Conservation (phyloP, 352 stramenopile genomes). For the Globisporangium ultimum region DNA sequence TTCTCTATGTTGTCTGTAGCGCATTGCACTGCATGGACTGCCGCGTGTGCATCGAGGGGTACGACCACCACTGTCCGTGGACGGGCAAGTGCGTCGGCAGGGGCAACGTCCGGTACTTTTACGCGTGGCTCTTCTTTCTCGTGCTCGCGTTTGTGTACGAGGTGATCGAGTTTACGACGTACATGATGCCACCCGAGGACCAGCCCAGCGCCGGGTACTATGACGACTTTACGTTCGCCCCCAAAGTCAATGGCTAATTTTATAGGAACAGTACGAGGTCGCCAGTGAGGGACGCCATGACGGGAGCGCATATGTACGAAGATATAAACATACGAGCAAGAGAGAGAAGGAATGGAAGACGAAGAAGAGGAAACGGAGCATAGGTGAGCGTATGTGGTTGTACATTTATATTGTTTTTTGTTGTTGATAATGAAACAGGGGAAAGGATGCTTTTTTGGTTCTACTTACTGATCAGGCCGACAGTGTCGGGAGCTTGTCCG, state of each 20-base stretch:
- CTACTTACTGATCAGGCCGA: no score
- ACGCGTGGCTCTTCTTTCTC: constrained; percentile 81
- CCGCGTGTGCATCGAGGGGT: constrained; percentile 82
- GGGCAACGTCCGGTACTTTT: constrained; percentile 79
- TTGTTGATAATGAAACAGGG: no score
- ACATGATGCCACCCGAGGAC: constrained; percentile 68
- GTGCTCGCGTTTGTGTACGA: constrained; percentile 86
- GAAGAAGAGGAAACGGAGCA: no score
- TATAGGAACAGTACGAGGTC: no score
- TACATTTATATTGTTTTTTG: no score
- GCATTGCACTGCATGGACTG: constrained; percentile 87
- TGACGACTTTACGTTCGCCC: constrained; percentile 10
- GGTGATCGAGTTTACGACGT: constrained; percentile 86
- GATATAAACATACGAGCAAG: no score
- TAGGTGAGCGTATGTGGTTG: no score
- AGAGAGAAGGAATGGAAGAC: no score
- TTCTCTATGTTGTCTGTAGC: constrained; percentile 19
- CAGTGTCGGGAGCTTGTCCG: no score
- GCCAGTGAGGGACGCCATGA: no score
- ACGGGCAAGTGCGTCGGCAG: constrained; percentile 89
- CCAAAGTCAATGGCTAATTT: not conserved
- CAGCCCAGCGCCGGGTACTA: constrained; percentile 18
- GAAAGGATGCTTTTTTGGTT: no score
- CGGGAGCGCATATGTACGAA: no score
- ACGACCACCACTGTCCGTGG: constrained; percentile 93